Evolutionary conservation across 352 stramenopile species (phyloP).

Genomic region (Globisporangium barbulae): DNA sequence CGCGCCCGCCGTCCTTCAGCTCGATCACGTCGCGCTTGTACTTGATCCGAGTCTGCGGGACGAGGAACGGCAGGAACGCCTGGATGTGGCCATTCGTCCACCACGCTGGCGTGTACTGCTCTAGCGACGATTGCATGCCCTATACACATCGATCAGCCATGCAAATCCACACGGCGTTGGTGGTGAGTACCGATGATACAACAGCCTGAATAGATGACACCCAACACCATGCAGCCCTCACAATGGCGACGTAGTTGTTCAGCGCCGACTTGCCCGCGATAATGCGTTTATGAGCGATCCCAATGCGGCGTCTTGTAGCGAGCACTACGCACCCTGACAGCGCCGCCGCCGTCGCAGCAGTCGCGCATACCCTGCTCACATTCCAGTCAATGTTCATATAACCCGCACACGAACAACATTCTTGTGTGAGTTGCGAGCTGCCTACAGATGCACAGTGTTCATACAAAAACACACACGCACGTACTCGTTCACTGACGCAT

Average conservation of each 20-base stretch:
- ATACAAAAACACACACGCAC: background rate
- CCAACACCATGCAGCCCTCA: background rate
- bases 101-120: constrained; percentile 65
- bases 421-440: background rate
- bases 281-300: constrained; percentile 41
- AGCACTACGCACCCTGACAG: constrained; percentile 34
- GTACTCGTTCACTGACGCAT: background rate
- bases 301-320: constrained; percentile 9
- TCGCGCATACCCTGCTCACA: constrained; percentile 6
- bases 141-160: constrained; percentile 11
- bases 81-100: constrained; percentile 77
- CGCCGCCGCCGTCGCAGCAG: constrained; percentile 20
- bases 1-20: constrained; percentile 59
- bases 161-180: background rate
- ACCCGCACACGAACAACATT: background rate
- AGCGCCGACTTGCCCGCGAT: constrained; percentile 58
- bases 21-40: constrained; percentile 62
- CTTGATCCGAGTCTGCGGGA: constrained; percentile 46
- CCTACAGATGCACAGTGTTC: background rate
- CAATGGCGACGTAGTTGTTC: constrained; percentile 58
- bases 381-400: background rate
- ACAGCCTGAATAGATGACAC: background rate
- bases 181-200: background rate
- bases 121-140: constrained; percentile 46
- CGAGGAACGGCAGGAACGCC: constrained; percentile 65